Base-by-base conservation (phyloP, 345 rosid species). In the Brassica rapa region DNA sequence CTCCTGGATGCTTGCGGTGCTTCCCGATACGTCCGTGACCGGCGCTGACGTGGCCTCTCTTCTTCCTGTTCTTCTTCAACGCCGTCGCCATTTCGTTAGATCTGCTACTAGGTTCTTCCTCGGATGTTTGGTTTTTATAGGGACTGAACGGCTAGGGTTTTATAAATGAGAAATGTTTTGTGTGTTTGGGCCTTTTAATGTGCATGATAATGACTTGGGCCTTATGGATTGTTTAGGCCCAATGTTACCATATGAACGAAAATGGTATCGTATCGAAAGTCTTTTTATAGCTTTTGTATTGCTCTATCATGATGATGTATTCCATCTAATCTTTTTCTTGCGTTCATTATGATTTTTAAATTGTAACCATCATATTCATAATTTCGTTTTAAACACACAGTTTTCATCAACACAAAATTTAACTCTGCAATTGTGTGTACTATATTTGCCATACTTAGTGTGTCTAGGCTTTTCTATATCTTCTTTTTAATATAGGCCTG, bases 11-110 rank as follows among this genome's bases (percentile, higher is more conserved):
- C 86, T 89, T 89, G 65, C 93, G 25, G 74, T 89, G 91, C 87
- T 89, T 88, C n/a, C 94, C 91, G 68, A 89, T 80, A 61, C 94
- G 90, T 0, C 93, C 93, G 53, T 89, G 93, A 1, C 91, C 91
- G n/a, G 93, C 90, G 83, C 91, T 88, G 59, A 89, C 90, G 81
- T 88, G 94, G 0, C 93, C 94, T 4, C 94, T 73, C 91, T 89
- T 89, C 94, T 89, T 89, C 76, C 92, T 72, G 83, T 87, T 87
- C 88, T 89, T 89, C 89, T 86, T 89, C 76, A 84, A 82, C 69
- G 83, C 49, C 66, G 90, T 88, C 56, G 92, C 82, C 92, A 87
- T 88, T 55, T 57, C 9, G 62, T 37, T 25, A 69, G 80, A 75
- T 80, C 76, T 80, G 49, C 46, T 4, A 2, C 19, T 49, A 49